Evolutionary conservation across 2,329 filamentous ascomycete genomes (phyloP).

Genomic region (Lasiodiplodia theobromae): DNA sequence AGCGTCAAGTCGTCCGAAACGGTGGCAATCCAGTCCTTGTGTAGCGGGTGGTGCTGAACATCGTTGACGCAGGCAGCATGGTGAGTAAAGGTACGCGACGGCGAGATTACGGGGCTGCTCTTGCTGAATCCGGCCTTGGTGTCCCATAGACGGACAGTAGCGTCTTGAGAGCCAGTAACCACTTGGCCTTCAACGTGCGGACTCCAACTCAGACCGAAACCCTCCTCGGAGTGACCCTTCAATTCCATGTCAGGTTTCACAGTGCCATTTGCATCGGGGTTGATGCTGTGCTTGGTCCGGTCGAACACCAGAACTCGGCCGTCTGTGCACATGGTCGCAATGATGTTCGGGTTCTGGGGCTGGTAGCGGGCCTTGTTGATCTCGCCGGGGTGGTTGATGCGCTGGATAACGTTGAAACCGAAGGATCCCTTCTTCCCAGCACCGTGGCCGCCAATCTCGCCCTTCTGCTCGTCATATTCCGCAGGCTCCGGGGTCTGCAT

Average conservation of each 20-base stretch:
- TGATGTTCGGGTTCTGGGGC: slow-evolving; percentile 95
- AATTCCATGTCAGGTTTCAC: slow-evolving; percentile 85
- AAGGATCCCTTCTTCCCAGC: slow-evolving; percentile 73
- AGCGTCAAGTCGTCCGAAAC: slow-evolving; percentile 95
- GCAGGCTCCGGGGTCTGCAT: slow-evolving; percentile 73
- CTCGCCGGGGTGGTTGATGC: slow-evolving; percentile 94
- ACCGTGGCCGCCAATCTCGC: slow-evolving; percentile 93
- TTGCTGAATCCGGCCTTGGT: slow-evolving; percentile 74
- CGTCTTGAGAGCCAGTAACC: slow-evolving; percentile 90
- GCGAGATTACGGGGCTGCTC: slow-evolving; percentile 72
- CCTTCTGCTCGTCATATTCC: slow-evolving; percentile 89
- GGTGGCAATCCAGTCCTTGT: slow-evolving; percentile 80
- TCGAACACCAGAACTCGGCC: slow-evolving; percentile 92
- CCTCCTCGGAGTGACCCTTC: slow-evolving; percentile 83
- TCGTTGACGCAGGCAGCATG: slow-evolving; percentile 95
- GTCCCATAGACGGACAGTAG: slow-evolving; percentile 92
- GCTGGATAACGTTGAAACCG: slow-evolving; percentile 91
- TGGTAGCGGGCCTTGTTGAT: slow-evolving; percentile 99
- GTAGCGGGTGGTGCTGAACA: slow-evolving; percentile 91
- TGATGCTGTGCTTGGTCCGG: slow-evolving; percentile 87
- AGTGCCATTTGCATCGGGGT: slow-evolving; percentile 69
- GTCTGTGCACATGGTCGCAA: slow-evolving; percentile 90
- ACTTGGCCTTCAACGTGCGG: slow-evolving; percentile 82
- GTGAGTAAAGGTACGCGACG: slow-evolving; percentile 80
- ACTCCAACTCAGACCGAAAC: slow-evolving; percentile 93